A percentile compares a stretch with the other conserved stretches of the same genome.
Evolutionary conservation across 2,329 filamentous ascomycete genomes (phyloP).

Genomic region (Mycosphaerelloides madeirae): DNA sequence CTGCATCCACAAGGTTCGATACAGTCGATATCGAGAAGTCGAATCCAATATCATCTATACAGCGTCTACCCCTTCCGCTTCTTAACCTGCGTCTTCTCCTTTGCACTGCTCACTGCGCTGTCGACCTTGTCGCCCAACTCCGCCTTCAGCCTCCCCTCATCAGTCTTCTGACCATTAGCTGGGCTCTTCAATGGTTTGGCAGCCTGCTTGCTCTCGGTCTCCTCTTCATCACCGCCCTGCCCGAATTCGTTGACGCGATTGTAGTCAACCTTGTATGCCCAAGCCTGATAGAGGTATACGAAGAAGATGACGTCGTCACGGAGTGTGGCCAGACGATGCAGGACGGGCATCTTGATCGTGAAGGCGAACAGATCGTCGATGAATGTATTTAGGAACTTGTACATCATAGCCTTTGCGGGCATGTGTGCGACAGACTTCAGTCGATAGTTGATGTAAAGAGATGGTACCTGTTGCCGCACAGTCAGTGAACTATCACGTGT

Average conservation of each 20-base stretch:
- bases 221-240: constrained; percentile 90
- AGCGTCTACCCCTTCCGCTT: constrained; percentile 10
- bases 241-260: constrained; percentile 94
- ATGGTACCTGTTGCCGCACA: constrained; percentile 54
- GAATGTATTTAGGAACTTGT: constrained; percentile 98
- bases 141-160: constrained; percentile 14
- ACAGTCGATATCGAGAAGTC: no score
- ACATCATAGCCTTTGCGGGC: constrained; percentile 93
- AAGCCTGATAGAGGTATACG: constrained; percentile 91
- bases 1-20: no score
- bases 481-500: not conserved
- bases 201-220: constrained; percentile 50
- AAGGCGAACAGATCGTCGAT: constrained; percentile 98
- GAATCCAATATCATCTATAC: no score
- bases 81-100: constrained; percentile 13
- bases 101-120: constrained; percentile 5
- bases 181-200: constrained; percentile 37
- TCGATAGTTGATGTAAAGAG: constrained; percentile 97
- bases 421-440: constrained; percentile 89
- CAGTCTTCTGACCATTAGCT: constrained; percentile 20
- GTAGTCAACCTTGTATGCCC: constrained; percentile 88
- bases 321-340: constrained; percentile 87
- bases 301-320: constrained; percentile 98
- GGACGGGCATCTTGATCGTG: constrained; percentile 97
- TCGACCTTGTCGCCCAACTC: constrained; percentile 13